Evolutionary conservation across 768 basidiomycete genomes (phyloP).

Genomic region (Tremella fuciformis): DNA sequence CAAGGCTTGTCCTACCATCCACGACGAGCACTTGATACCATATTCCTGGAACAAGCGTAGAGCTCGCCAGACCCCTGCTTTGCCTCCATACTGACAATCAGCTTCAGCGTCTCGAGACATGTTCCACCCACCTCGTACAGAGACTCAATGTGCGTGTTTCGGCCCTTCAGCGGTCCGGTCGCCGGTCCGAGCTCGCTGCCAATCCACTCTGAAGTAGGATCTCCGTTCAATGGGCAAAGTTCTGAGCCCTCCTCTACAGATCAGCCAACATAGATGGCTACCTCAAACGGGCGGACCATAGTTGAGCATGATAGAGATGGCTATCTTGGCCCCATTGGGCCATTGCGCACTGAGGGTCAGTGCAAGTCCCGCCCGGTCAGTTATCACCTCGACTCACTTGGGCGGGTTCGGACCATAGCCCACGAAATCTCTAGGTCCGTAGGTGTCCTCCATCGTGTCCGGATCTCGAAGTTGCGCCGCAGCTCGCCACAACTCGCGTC

Average conservation of each 20-base stretch:
- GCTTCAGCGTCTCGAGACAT: background rate
- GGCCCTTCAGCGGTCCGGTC: constrained; percentile 18
- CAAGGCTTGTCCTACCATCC: constrained; percentile 32
- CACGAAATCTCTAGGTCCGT: constrained; percentile 13
- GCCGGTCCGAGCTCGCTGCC: constrained; percentile 40
- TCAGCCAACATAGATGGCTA: background rate
- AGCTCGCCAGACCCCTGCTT: constrained; percentile 43
- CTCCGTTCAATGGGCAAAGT: constrained; percentile 34
- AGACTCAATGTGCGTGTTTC: constrained; percentile 39
- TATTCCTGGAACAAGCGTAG: constrained; percentile 36
- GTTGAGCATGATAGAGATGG: constrained; percentile 41
- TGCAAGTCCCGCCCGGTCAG: too few relatives aligned
- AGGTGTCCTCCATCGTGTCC: constrained; percentile 6
- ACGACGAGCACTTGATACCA: constrained; percentile 27
- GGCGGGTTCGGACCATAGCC: constrained; percentile 17
- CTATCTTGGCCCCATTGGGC: constrained; percentile 42
- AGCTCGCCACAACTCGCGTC: too few relatives aligned
- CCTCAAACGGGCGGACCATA: constrained; percentile 33
- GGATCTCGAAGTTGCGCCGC: too few relatives aligned
- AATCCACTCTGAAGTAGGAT: constrained; percentile 25
- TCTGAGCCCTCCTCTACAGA: constrained; percentile 33
- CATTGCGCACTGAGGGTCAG: constrained; percentile 26
- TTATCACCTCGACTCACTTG: background rate
- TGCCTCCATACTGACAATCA: constrained; percentile 32
- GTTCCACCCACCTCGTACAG: constrained; percentile 32